phyloP scores from a whole-genome alignment of 2,329 filamentous ascomycete genomes.

The Penicillium verrucosum region DNA sequence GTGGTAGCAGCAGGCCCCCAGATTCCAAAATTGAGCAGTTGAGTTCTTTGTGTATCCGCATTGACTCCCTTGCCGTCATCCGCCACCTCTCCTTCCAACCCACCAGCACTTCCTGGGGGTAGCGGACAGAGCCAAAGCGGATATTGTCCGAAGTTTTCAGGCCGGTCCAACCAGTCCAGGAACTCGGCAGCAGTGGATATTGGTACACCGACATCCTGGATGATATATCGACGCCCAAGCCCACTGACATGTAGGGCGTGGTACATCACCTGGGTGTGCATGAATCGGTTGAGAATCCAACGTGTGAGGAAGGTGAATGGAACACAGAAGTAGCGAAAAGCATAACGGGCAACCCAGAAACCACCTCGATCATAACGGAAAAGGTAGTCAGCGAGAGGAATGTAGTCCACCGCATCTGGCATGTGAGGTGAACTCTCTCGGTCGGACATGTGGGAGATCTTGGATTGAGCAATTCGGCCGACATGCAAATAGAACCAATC shows the following conservation, averaged over 20 bases:
- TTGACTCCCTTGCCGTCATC: neutral
- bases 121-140: slow-evolving; percentile 59
- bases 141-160: slow-evolving; percentile 46
- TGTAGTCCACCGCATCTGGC: slow-evolving; percentile 20
- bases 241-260: slow-evolving; percentile 60
- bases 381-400: slow-evolving; percentile 38
- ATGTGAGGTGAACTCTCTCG: neutral
- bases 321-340: slow-evolving; percentile 59
- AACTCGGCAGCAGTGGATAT: slow-evolving; percentile 52
- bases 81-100: slow-evolving; percentile 1
- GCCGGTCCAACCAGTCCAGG: slow-evolving; percentile 49
- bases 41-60: neutral
- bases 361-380: slow-evolving; percentile 58
- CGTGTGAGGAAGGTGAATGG: slow-evolving; percentile 61
- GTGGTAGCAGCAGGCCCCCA: slow-evolving; percentile 70
- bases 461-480: slow-evolving; percentile 1
- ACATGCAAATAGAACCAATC: slow-evolving; percentile 73
- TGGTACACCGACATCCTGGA: slow-evolving; percentile 63
- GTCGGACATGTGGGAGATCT: neutral
- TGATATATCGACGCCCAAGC: slow-evolving; percentile 54
- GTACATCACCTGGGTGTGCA: slow-evolving; percentile 62
- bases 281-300: slow-evolving; percentile 58
- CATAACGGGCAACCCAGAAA: slow-evolving; percentile 62
- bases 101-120: slow-evolving; percentile 7
- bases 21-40: slow-evolving; percentile 59